Evolutionary conservation across 805 yeast genomes (phyloP).

Genomic region (Lipomyces anomalus): DNA sequence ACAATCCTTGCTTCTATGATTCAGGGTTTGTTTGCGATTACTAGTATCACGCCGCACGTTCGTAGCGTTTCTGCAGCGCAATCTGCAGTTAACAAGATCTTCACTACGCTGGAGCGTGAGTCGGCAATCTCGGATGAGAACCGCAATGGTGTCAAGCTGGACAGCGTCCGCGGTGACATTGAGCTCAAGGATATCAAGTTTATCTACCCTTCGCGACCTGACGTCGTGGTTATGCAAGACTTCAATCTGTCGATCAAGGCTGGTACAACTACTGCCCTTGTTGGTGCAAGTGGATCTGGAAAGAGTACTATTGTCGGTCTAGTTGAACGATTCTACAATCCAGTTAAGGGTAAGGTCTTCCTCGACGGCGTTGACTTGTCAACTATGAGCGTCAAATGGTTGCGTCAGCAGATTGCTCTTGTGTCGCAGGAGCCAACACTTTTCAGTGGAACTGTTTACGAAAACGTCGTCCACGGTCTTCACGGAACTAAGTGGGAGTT

Average conservation of each 20-base stretch:
- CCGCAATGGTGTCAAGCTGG: slow-evolving; percentile 21
- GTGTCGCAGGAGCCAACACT: slow-evolving; percentile 55
- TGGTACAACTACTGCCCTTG: slow-evolving; percentile 81
- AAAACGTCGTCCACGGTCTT: slow-evolving; percentile 75
- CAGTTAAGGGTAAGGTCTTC: slow-evolving; percentile 42
- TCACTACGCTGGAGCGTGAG: slow-evolving; percentile 40
- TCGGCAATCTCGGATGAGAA: slow-evolving; percentile 37
- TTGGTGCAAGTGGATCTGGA: slow-evolving; percentile 72
- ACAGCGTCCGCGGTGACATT: slow-evolving; percentile 36
- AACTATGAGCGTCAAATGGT: slow-evolving; percentile 46
- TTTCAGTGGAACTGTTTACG: slow-evolving; percentile 75
- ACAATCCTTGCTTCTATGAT: slow-evolving; percentile 30
- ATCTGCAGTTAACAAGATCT: slow-evolving; percentile 38
- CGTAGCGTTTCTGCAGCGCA: slow-evolving; percentile 37
- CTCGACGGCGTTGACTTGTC: slow-evolving; percentile 46
- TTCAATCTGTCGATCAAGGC: slow-evolving; percentile 46
- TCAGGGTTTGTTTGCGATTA: slow-evolving; percentile 38
- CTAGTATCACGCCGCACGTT: slow-evolving; percentile 39
- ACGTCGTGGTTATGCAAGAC: slow-evolving; percentile 28
- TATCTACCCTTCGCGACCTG: slow-evolving; percentile 32
- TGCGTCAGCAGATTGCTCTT: slow-evolving; percentile 50
- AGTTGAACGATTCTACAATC: slow-evolving; percentile 54
- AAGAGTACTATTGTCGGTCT: slow-evolving; percentile 44
- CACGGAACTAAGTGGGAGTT: slow-evolving; percentile 29
- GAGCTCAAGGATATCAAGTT: slow-evolving; percentile 27